These are phyloP conservation scores for Corymbia calophylla DNA, from an alignment of 441 rosid species.

Conservation along the genomic window DNA sequence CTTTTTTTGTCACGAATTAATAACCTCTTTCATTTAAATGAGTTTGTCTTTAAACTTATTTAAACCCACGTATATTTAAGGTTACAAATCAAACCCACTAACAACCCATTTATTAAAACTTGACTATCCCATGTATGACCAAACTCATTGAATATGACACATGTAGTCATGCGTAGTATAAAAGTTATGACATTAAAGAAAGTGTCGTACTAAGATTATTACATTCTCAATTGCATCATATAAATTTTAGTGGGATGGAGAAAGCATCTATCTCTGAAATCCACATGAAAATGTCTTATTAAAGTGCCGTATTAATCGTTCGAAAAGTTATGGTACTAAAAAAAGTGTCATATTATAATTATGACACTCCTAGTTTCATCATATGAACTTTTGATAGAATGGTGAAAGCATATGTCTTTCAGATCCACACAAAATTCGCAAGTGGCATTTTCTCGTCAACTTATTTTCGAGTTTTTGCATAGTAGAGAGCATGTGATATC, in stretches of 20 bases:
- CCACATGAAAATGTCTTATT: background rate
- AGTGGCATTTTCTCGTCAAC: background rate
- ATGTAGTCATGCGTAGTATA: too few species aligned
- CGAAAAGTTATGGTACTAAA: background rate
- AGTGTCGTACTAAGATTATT: background rate
- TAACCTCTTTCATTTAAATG: background rate
- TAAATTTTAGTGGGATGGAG: rapidly evolving
- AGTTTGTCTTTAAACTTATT: background rate
- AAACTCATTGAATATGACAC: background rate
- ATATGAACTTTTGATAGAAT: rapidly evolving
- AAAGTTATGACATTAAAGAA: rapidly evolving
- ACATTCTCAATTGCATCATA: background rate
- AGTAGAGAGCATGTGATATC: background rate
- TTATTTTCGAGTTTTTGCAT: background rate
- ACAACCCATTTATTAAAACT: background rate
- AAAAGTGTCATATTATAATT: background rate
- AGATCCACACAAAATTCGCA: background rate
- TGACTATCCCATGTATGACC: background rate
- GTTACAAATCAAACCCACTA: background rate
- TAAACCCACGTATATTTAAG: background rate
- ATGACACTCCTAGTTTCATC: background rate
- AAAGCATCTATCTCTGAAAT: background rate
- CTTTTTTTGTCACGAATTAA: too few species aligned
- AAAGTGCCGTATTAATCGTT: background rate
- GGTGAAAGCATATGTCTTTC: background rate